Percentiles rank a stretch among this genome's conserved stretches.
Conservation (phyloP, 371 early-diverging fungal species). For the Haplosporangium sp. region DNA sequence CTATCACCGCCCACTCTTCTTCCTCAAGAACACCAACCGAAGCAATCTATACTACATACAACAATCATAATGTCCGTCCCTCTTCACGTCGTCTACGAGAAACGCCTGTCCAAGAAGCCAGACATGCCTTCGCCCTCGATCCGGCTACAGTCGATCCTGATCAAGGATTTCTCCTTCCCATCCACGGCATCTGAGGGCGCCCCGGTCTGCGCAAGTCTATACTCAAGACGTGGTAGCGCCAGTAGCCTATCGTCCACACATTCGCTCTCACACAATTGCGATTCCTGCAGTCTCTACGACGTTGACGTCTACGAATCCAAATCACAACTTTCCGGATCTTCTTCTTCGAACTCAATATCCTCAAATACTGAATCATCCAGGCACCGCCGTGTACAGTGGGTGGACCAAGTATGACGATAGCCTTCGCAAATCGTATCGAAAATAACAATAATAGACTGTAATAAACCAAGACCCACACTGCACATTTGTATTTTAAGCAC, state of each 20-base stretch:
- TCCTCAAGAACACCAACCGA: neutral
- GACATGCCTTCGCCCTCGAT: conserved; percentile 29
- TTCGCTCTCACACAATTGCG: conserved; percentile 15
- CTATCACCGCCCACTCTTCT: neutral
- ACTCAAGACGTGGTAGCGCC: conserved; percentile 13
- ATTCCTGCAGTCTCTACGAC: neutral
- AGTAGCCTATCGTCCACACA: conserved; percentile 12
- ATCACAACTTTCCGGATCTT: conserved; percentile 2
- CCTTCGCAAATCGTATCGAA: neutral
- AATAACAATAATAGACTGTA: conserved; percentile 3
- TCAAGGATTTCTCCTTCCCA: conserved; percentile 20
- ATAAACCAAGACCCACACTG: too few species aligned
- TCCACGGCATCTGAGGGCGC: neutral
- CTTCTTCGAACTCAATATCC: neutral
- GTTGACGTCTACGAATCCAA: neutral
- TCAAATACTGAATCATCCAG: neutral
- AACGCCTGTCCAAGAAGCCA: conserved; percentile 40
- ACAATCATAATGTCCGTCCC: conserved; percentile 30
- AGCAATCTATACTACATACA: neutral
- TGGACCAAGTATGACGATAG: conserved; percentile 6
- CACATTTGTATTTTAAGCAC: too few species aligned
- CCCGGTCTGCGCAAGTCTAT: neutral
- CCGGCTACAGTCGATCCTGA: conserved; percentile 36
- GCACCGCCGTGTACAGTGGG: conserved; percentile 24
- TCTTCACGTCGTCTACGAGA: conserved; percentile 41